Conservation (phyloP, 345 rosid genomes). For the Salix udensis region DNA sequence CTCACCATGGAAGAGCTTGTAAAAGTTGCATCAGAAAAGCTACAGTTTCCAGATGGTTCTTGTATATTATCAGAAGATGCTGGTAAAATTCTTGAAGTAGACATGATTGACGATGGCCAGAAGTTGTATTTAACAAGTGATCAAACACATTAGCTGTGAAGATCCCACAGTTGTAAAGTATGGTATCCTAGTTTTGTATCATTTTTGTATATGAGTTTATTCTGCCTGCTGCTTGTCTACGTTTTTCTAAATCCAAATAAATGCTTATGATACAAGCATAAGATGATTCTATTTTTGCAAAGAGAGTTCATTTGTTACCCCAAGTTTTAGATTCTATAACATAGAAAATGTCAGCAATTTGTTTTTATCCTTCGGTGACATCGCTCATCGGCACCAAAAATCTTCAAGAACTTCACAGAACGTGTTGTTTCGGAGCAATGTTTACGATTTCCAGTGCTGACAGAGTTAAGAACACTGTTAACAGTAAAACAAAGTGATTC, state of each 20-base stretch:
- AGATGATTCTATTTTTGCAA: background rate
- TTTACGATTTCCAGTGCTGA: background rate
- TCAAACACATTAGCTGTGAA: slow-evolving; percentile 14
- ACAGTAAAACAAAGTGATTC: background rate
- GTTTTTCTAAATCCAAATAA: background rate
- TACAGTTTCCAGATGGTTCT: slow-evolving; percentile 32
- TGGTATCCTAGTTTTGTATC: background rate
- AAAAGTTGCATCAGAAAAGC: slow-evolving; percentile 44
- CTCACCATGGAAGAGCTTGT: slow-evolving; percentile 51
- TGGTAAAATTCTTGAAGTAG: slow-evolving; percentile 62
- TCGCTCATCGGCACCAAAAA: background rate
- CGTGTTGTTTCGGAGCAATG: background rate
- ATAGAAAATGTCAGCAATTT: background rate
- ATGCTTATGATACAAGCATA: background rate
- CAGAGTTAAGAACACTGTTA: background rate
- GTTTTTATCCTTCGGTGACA: background rate
- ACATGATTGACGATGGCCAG: slow-evolving; percentile 67
- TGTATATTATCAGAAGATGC: slow-evolving; percentile 62
- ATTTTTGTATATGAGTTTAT: too few relatives aligned
- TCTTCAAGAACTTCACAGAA: background rate
- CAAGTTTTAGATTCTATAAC: background rate
- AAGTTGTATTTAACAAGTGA: slow-evolving; percentile 58
- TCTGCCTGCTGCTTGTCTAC: too few relatives aligned
- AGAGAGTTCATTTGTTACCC: background rate
- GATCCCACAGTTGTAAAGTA: background rate